phyloP scores from a whole-genome alignment of 2,329 filamentous ascomycete species.

The Phialophora macrospora region DNA sequence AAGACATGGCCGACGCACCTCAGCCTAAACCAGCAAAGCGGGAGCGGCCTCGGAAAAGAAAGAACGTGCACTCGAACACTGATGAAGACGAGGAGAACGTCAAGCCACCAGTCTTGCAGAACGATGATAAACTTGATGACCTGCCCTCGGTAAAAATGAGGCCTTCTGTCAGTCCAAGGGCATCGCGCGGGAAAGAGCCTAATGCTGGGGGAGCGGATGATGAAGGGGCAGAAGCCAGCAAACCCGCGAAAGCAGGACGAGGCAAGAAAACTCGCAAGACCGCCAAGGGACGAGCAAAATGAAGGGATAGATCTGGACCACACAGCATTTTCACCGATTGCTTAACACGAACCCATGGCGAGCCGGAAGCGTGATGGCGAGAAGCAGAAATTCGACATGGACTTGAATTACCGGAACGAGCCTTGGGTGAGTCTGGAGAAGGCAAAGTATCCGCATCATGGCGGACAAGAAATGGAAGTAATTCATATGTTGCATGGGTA shows the following conservation, averaged over 20 bases:
- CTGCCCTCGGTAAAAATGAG: not conserved
- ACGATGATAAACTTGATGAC: not conserved
- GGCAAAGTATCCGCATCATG: not conserved
- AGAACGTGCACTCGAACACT: not conserved
- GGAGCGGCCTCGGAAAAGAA: slow-evolving; percentile 4
- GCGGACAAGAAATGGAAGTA: not conserved
- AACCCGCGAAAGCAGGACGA: slow-evolving; percentile 5
- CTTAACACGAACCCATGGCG: not conserved
- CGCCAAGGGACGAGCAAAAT: not conserved
- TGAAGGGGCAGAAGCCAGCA: not conserved
- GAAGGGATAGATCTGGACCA: not conserved
- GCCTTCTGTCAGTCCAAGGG: not conserved
- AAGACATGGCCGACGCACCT: slow-evolving; percentile 28
- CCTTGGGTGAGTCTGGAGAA: not conserved
- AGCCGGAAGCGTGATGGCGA: not conserved
- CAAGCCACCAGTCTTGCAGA: not conserved
- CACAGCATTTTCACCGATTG: no score
- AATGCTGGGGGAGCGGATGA: not conserved
- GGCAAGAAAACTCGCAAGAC: slow-evolving; percentile 1
- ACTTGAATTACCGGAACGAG: not conserved
- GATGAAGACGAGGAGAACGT: not conserved
- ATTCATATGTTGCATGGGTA: not conserved
- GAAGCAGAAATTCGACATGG: not conserved
- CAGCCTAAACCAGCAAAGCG: slow-evolving; percentile 3
- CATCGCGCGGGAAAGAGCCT: not conserved